Percentiles rank a stretch among this genome's conserved stretches.
Conservation (phyloP, 805 yeast species). For the Candida silvatica region DNA sequence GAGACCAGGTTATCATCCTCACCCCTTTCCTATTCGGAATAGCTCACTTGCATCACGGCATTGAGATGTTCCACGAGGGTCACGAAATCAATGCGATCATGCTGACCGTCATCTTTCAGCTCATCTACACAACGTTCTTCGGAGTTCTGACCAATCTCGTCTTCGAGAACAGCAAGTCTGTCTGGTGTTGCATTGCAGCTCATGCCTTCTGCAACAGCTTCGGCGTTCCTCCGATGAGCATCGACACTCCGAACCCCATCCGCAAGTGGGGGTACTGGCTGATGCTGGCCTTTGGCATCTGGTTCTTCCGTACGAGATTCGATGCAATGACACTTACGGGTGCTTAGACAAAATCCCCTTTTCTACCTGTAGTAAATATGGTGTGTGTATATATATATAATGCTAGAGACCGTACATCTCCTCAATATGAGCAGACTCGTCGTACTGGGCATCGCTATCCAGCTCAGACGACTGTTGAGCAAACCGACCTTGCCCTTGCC, state of each 20-base stretch:
- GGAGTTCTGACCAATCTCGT: constrained; percentile 58
- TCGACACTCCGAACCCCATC: constrained; percentile 6
- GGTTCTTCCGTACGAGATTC: constrained; percentile 26
- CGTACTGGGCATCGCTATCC: too few relatives aligned
- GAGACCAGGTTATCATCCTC: constrained; percentile 18
- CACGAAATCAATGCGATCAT: constrained; percentile 24
- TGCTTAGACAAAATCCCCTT: too few relatives aligned
- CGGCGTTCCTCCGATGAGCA: constrained; percentile 47
- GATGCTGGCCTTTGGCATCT: constrained; percentile 35
- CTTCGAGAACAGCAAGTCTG: constrained; percentile 40
- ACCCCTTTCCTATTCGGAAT: constrained; percentile 66
- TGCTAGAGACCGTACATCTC: constrained; percentile 3
- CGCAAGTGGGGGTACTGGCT: constrained; percentile 29
- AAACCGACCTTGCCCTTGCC: too few relatives aligned
- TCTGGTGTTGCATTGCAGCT: constrained; percentile 49
- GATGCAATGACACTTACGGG: constrained; percentile 7
- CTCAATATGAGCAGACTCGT: not conserved
- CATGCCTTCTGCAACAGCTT: constrained; percentile 64
- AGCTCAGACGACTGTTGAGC: too few relatives aligned
- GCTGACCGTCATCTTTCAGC: constrained; percentile 38
- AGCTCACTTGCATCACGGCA: constrained; percentile 75
- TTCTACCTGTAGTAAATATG: too few relatives aligned
- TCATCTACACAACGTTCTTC: constrained; percentile 58
- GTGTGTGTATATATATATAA: too few relatives aligned
- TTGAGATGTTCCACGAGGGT: constrained; percentile 30